These are phyloP conservation scores for Silene vulgaris DNA, from an alignment of 179 eudicot species.

Conservation along the genomic window DNA sequence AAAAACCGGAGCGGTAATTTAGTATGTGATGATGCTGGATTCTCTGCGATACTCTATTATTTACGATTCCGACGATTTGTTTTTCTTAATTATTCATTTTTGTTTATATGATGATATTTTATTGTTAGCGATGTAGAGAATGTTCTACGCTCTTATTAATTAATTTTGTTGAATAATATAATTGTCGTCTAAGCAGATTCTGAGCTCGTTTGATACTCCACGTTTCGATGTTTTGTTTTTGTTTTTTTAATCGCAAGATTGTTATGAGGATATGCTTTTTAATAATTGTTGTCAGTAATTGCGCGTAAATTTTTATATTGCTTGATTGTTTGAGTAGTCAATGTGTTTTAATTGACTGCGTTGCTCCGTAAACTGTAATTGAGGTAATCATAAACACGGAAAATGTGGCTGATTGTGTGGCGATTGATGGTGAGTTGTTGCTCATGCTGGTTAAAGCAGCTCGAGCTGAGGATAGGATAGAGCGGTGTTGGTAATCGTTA, in stretches of 20 bases:
- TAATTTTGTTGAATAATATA: background rate
- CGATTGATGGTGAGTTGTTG: background rate
- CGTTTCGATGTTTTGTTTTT: background rate
- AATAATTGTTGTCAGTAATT: background rate
- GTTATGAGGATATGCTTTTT: background rate
- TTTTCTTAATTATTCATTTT: background rate
- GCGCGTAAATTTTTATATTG: background rate
- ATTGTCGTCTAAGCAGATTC: background rate
- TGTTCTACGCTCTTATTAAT: background rate
- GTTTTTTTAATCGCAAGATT: background rate
- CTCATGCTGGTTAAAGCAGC: background rate
- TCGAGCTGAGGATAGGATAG: background rate
- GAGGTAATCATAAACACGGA: background rate
- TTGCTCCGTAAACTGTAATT: background rate
- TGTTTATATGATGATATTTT: background rate
- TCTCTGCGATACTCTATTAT: background rate
- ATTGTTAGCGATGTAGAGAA: background rate
- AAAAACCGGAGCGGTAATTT: background rate
- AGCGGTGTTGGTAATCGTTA: background rate
- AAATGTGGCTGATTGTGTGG: background rate
- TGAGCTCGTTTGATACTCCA: background rate
- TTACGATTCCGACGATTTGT: background rate
- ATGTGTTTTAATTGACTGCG: background rate
- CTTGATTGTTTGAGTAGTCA: background rate
- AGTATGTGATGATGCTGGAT: background rate